Base-by-base conservation (phyloP, 2,329 filamentous ascomycete genomes). In the Trichocomaceae sp. region DNA sequence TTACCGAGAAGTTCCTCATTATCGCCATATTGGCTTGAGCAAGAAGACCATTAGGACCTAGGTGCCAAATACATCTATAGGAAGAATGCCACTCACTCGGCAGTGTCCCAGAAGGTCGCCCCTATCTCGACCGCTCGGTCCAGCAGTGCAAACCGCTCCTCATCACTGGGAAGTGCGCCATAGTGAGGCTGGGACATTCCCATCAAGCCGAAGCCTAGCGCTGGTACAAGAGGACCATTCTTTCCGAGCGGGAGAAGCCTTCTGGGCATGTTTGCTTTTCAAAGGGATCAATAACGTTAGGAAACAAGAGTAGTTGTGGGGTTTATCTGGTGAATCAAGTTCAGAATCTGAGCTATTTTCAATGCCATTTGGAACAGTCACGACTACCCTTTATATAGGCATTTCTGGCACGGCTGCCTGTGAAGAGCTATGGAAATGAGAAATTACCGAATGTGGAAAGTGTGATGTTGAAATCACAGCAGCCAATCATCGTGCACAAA, bases 71-170 rank as follows among this genome's bases (percentile, higher is more conserved):
- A 35, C 1, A n/a, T 2, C 13, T 12, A 37, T 4, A 37, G 12
- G 7, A 9, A 37, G 33, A n/a, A n/a, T 2, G 17, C 12, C 17
- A 22, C 50, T 46, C 52, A 65, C 64, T 50, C 62, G 55, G 71
- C 64, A 8, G 68, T 72, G 55, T 77, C 75, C 75, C 75, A 77
- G 53, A 75, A 73, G 1, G 67, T 70, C 22, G 66, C 65, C 1
- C 77, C 77, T 3, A 72, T 58, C 41, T 76, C 69, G 13, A 72
- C 65, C 3, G 76, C 75, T 7, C 72, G 69, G 57, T 79, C 76
- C 0, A 79, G 69, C 0, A 80, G 46, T 0, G 64, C 65, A 10
- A 79, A 64, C 2, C 71, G 71, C n/a, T 77, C 73, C 46, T 73
- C 66, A 13, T 80, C 74, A 2, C 66, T 55, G 0, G 62, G 55